Percentiles rank a stretch among this genome's conserved stretches.
phyloP scores from a whole-genome alignment of 169 alveolate species.

The Plasmodium berghei region DNA sequence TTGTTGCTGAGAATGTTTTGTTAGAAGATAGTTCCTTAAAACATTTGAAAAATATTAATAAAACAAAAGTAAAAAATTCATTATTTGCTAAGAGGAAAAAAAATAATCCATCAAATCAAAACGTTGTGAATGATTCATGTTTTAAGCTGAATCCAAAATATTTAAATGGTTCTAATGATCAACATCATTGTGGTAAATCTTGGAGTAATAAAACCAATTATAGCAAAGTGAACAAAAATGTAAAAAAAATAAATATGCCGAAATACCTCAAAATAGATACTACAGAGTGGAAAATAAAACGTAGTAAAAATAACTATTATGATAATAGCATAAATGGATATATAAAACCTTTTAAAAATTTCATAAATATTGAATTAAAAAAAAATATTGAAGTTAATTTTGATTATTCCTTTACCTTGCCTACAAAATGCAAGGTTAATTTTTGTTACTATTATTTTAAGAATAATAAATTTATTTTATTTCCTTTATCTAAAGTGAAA shows the following conservation, averaged over 20 bases:
- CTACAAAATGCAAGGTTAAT: constrained; percentile 52
- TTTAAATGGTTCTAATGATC: constrained; percentile 19
- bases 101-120: constrained; percentile 13
- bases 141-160: constrained; percentile 34
- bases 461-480: constrained; percentile 18
- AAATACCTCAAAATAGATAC: constrained; percentile 36
- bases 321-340: neutral
- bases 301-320: neutral
- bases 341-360: constrained; percentile 22
- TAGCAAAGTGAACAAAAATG: neutral
- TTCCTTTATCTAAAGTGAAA: constrained; percentile 40
- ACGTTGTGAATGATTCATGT: constrained; percentile 24
- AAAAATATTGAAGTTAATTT: constrained; percentile 43
- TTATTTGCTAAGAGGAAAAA: constrained; percentile 61
- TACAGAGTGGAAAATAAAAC: constrained; percentile 51
- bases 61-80: constrained; percentile 53
- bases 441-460: constrained; percentile 32
- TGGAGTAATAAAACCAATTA: constrained; percentile 10
- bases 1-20: constrained; percentile 42
- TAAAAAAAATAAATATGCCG: constrained; percentile 44
- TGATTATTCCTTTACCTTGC: constrained; percentile 64
- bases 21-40: constrained; percentile 56
- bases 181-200: neutral
- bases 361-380: constrained; percentile 53
- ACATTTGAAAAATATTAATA: constrained; percentile 48